These are phyloP conservation scores for Rhexocercosporidium sp. DNA, from an alignment of 2,329 filamentous ascomycete genomes.

Conservation along the genomic window DNA sequence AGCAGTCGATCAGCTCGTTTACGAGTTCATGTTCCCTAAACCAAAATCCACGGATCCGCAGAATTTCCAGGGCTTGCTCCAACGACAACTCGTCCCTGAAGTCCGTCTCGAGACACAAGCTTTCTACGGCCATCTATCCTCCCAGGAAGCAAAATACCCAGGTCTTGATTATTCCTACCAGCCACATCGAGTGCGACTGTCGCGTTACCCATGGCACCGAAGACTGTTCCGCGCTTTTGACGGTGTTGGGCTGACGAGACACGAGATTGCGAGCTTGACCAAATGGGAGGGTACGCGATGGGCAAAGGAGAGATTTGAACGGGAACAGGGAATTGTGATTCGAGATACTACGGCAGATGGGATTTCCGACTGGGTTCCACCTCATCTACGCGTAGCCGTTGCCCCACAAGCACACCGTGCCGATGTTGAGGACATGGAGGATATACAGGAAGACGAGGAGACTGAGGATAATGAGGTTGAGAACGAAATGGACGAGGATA, in stretches of 20 bases:
- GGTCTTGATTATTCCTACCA: constrained; percentile 78
- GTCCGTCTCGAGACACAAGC: constrained; percentile 75
- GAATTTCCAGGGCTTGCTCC: constrained; percentile 72
- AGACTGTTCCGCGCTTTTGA: constrained; percentile 80
- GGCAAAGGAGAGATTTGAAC: constrained; percentile 81
- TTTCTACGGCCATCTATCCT: constrained; percentile 81
- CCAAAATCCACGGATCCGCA: constrained; percentile 71
- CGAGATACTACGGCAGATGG: constrained; percentile 74
- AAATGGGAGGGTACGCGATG: constrained; percentile 85
- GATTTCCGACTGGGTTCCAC: constrained; percentile 66
- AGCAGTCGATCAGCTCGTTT: constrained; percentile 73
- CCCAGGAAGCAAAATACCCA: constrained; percentile 80
- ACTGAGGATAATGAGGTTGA: constrained; percentile 43
- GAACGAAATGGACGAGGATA: constrained; percentile 47
- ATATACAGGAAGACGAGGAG: constrained; percentile 43
- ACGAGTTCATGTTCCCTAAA: constrained; percentile 74
- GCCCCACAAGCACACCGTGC: constrained; percentile 27
- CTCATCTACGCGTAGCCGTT: constrained; percentile 41
- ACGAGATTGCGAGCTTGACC: constrained; percentile 74
- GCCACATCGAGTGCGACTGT: constrained; percentile 78
- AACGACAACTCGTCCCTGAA: constrained; percentile 72
- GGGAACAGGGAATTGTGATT: constrained; percentile 73
- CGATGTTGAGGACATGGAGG: constrained; percentile 42
- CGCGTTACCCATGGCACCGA: constrained; percentile 77
- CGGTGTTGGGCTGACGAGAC: constrained; percentile 67